Evolutionary conservation across 306 rosid species (phyloP), one percentile per base, ranked within the genome.

Genomic region (Gleditsia sinensis): DNA sequence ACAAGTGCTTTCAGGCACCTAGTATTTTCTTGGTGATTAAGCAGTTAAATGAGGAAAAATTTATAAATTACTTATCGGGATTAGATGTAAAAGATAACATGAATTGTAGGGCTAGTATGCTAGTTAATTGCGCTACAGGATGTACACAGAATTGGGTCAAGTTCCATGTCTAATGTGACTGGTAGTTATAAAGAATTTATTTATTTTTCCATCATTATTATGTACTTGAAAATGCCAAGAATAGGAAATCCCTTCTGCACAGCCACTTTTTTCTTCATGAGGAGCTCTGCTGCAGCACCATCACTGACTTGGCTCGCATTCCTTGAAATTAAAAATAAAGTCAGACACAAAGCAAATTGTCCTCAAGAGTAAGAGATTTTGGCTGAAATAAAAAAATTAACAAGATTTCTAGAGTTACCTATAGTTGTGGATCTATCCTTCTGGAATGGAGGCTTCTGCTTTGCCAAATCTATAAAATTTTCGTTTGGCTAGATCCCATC

Each of bases 271-370:
- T 96, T 91, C 81, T 86, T 94, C 98, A 88, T 90, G 51, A 94
- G 90, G 28, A 94, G 98, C 37, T 91, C 98, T 30, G 96, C 98
- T 74, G 89, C 96, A 33, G 98, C 97, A 19, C 96, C 98, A 53
- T 94, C 96, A 71, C 97, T 91, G 55, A 91, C 80, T 83, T 91
- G 97, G 75, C 98, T 94, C 62, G 97, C 90, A 83, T 90, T 94
- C 71, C 98, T 97, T 94, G 61, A 71, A 81, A 59, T 75, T 39
- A 60, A 25, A 53, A 69, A 72, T 6, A 25, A 32, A n/a, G n/a
- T n/a, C n/a, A 60, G 46, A 32, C 62, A 5, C 5, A 74, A 65
- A 60, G 42, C 10, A 62, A 30, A 46, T 2, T 14, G 71, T 39
- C 61, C 43, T 72, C 4, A 4, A 71, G 69, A 63, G 17, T 55